These are phyloP conservation scores for Xylariaceae sp. DNA, from an alignment of 2,329 filamentous ascomycete species.

Conservation along the genomic window DNA sequence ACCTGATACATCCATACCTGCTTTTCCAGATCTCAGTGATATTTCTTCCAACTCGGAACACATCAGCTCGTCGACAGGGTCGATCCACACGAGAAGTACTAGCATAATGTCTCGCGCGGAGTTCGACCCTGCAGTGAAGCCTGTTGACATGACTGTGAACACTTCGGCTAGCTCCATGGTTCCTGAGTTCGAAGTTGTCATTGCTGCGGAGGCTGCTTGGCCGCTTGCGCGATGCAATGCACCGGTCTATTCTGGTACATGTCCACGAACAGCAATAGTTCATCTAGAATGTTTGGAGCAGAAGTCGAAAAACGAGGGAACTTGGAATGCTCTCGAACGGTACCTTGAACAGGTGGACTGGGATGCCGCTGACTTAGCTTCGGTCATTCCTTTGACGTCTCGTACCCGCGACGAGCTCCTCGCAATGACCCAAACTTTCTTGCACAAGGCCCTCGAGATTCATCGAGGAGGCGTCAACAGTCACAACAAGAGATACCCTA, in stretches of 20 bases:
- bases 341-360: slow-evolving; percentile 43
- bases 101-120: slow-evolving; percentile 50
- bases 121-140: slow-evolving; percentile 39
- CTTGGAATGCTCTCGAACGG: slow-evolving; percentile 49
- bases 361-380: slow-evolving; percentile 42
- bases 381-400: slow-evolving; percentile 49
- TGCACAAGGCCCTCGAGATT: slow-evolving; percentile 71
- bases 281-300: slow-evolving; percentile 55
- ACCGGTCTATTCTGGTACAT: slow-evolving; percentile 46
- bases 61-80: slow-evolving; percentile 47
- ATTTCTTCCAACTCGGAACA: slow-evolving; percentile 47
- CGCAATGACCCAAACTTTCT: slow-evolving; percentile 71
- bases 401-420: slow-evolving; percentile 68
- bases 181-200: slow-evolving; percentile 50
- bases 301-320: slow-evolving; percentile 50
- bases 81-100: slow-evolving; percentile 50
- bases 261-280: slow-evolving; percentile 53
- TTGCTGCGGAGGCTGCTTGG: slow-evolving; percentile 54
- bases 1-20: slow-evolving; percentile 40
- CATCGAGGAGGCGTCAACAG: slow-evolving; percentile 56
- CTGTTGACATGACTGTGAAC: slow-evolving; percentile 35
- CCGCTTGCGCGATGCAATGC: slow-evolving; percentile 55
- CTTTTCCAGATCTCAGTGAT: slow-evolving; percentile 46
- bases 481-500: slow-evolving; percentile 46
- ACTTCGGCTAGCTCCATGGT: slow-evolving; percentile 37